Evolutionary conservation across 2,329 filamentous ascomycete species (phyloP), one percentile per base, ranked within the genome.

Genomic region (Hyphodiscus sp.): DNA sequence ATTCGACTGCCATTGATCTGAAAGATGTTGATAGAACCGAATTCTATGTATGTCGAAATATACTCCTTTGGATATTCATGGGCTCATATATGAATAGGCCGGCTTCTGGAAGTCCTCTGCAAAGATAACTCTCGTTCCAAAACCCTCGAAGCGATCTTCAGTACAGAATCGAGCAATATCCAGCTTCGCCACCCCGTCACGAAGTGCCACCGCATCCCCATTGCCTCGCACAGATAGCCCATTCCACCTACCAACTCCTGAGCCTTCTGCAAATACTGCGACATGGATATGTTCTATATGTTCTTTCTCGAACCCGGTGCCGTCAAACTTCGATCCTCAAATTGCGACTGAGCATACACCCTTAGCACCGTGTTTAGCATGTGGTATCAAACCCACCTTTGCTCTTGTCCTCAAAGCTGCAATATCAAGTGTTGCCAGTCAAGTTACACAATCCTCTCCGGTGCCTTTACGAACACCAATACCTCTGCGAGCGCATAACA

Each of bases 281-380:
- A 96, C 91, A 3, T 97, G 92, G 92, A 85, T 97, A 19, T 97
- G 92, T 73, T 87, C 89, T 1, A 97, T 97, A 65, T 97, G 92
- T 76, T 92, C 88, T 61, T 95, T 95, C 67, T 92, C 91, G 10
- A 97, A 97, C 65, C 86, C 89, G 0, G 84, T 96, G 1, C 91
- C 94, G 0, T 88, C 89, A 41, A 96, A 96, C 69, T 97, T 97
- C 68, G 92, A 97, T 64, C 88, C 91, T 0, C 79, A 85, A 1
- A 85, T 86, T 2, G 90, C 90, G 9, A 94, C 82, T 57, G 81
- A 85, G 19, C 83, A 90, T 58, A 95, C 88, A 5, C 86, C 85
- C 9, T 73, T 96, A 20, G 87, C 91, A 2, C 89, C 92, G 61
- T 99, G 94, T 67, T 75, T 96, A 51, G 87, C 91, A 5, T 99